Base-by-base conservation (phyloP, 805 yeast genomes). In the Candida jianshihensis region DNA sequence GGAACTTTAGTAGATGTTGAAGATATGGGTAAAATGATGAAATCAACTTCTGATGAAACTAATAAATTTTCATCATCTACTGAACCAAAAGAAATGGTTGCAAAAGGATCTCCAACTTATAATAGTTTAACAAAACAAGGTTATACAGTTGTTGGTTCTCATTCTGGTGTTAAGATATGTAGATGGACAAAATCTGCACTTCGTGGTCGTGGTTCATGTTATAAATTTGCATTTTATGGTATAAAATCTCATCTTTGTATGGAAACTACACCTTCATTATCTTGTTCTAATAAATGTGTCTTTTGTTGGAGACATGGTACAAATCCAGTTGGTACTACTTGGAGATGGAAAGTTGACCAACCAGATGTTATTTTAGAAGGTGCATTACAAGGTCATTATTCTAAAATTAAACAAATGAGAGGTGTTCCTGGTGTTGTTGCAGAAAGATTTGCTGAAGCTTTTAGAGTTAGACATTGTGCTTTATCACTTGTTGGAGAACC, bases 291-390 rank as follows among this genome's bases (percentile, higher is more conserved):
- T 56, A 88, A 88, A 57, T 88, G 97, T 70, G 96, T 89, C 5
- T 88, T 88, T 54, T 88, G 97, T 63, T 88, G 97, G 97, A 74
- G 97, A 57, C 97, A 88, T 59, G 97, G 97, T 33, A 88, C 96
- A 3, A 89, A 88, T 53, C 97, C 97, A 0, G 96, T 89, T 2
- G 96, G 96, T 14, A 88, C 95, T 20, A 81, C 81, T 41, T 88
- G 97, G 97, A 68, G 96, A 51, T 88, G 97, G 97, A 90, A 87
- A 51, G 84, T 87, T 12, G 96, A 88, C 58, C 79, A 81, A 16
- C 96, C 97, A 0, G 89, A 85, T 47, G 78, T 68, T 41, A 85
- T 88, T 34, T 56, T 88, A 38, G 75, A 83, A 31, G 96, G 96
- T 20, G 96, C 96, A 0, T 60, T 88, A 31, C 77, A 72, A 44